These are phyloP conservation scores for Leccinum longicurvipes DNA, from an alignment of 768 basidiomycete genomes.

Conservation along the genomic window DNA sequence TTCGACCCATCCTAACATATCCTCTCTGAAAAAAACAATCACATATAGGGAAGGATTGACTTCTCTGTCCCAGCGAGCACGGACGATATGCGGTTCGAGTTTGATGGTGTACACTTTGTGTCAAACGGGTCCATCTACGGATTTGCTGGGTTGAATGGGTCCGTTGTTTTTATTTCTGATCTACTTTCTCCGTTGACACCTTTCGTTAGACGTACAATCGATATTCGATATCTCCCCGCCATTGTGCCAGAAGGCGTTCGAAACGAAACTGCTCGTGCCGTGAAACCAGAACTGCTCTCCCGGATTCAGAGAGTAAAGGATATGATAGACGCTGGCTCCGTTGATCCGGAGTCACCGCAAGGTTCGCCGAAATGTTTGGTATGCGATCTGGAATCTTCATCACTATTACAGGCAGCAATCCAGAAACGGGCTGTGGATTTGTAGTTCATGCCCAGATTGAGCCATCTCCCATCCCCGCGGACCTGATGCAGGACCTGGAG, in stretches of 20 bases:
- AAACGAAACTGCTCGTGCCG: constrained; percentile 57
- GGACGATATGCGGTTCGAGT: constrained; percentile 64
- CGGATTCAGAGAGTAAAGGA: constrained; percentile 57
- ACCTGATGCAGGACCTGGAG: constrained; percentile 67
- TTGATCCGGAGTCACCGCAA: constrained; percentile 49
- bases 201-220: constrained; percentile 47
- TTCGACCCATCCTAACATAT: neutral
- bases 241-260: constrained; percentile 54
- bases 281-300: constrained; percentile 57
- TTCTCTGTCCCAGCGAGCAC: constrained; percentile 48
- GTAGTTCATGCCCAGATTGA: constrained; percentile 61
- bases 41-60: constrained; percentile 64
- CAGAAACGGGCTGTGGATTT: constrained; percentile 60
- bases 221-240: constrained; percentile 63
- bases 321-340: constrained; percentile 62
- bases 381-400: neutral
- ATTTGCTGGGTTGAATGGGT: constrained; percentile 65
- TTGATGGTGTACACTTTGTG: constrained; percentile 75
- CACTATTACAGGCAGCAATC: constrained; percentile 38
- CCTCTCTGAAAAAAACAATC: constrained; percentile 1
- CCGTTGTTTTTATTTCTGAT: constrained; percentile 13
- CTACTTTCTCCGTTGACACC: constrained; percentile 2
- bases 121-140: constrained; percentile 76
- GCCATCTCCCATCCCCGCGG: constrained; percentile 48
- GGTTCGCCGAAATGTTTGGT: constrained; percentile 21